A percentile compares a stretch with the other conserved stretches of the same genome.
These are phyloP conservation scores for Daldinia grandis DNA, from an alignment of 495 filamentous ascomycete species.

Conservation along the genomic window DNA sequence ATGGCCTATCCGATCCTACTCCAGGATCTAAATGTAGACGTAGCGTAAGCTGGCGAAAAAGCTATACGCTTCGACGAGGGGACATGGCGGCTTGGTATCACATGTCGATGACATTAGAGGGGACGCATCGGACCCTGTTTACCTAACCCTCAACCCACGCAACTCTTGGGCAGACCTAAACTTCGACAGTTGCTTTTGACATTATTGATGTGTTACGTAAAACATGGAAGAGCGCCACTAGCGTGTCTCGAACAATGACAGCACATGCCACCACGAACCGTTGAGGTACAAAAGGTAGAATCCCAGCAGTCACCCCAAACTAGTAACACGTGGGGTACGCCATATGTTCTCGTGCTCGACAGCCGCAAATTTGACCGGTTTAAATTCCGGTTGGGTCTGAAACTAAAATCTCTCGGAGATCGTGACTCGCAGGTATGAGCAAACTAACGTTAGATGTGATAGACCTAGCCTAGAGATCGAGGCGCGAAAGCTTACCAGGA, in stretches of 20 bases:
- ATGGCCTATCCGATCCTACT: neutral
- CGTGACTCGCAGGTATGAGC: neutral
- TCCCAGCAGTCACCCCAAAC: neutral
- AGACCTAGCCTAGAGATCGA: conserved; percentile 5
- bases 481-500: neutral
- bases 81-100: conserved; percentile 1
- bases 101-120: neutral
- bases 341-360: conserved; percentile 13
- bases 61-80: neutral
- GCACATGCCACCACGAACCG: neutral
- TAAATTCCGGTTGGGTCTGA: neutral
- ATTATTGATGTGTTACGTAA: neutral
- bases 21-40: neutral
- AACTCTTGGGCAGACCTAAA: neutral
- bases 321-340: conserved; percentile 16
- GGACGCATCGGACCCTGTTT: conserved; percentile 3
- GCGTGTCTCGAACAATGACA: neutral
- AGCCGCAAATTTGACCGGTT: neutral
- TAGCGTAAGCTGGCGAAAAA: neutral
- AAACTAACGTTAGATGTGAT: neutral
- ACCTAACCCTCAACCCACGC: neutral
- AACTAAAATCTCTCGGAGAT: neutral
- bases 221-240: neutral
- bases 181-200: neutral
- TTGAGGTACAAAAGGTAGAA: neutral